Evolutionary conservation across 2,329 filamentous ascomycete species (phyloP), one percentile per base, ranked within the genome.

Genomic region (Aspergillus uvarum): DNA sequence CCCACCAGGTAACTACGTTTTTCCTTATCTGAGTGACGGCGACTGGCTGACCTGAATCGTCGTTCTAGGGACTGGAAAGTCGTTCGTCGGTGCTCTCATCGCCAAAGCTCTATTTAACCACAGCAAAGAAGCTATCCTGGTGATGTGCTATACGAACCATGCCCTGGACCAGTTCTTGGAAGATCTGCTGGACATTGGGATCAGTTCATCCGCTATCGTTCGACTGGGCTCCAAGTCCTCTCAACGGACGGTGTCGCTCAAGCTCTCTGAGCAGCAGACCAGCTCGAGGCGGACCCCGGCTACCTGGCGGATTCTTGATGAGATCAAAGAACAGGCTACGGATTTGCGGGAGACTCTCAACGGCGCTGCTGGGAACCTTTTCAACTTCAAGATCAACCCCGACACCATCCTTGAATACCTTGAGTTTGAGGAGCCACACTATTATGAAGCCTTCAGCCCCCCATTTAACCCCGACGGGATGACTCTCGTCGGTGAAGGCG

Each of bases 101-200:
- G 82, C 85, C 0, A 86, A 87, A 55, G 72, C 79, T 0, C 68
- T 92, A 0, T 73, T 86, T 21, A 69, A 83, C 0, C 66, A 79
- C 5, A 85, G 83, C 0, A 21, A 65, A 0, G 76, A 83, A 29
- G 83, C 71, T 0, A 82, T 92, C 0, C 76, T 93, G 0, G 83
- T 92, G 0, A 71, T 89, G 2, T 86, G 84, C 26, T 91, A 86
- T 59, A 91, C 88, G 0, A 89, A 90, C 55, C 87, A 89, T 63
- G 86, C 87, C 0, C 73, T 88, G 0, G 85, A 89, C 55, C 81
- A 91, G 70, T 87, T 90, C 51, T 71, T 90, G 0, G 83, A 87
- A 60, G 88, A 91, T 47, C 70, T 91, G 0, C 74, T 86, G 3
- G 76, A 85, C 1, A 82, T 86, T 32, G 87, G 86, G 0, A 85